Percentiles rank a stretch among this genome's conserved stretches.
phyloP scores from a whole-genome alignment of 2,329 filamentous ascomycete species.

The Emmonsia crescens region DNA sequence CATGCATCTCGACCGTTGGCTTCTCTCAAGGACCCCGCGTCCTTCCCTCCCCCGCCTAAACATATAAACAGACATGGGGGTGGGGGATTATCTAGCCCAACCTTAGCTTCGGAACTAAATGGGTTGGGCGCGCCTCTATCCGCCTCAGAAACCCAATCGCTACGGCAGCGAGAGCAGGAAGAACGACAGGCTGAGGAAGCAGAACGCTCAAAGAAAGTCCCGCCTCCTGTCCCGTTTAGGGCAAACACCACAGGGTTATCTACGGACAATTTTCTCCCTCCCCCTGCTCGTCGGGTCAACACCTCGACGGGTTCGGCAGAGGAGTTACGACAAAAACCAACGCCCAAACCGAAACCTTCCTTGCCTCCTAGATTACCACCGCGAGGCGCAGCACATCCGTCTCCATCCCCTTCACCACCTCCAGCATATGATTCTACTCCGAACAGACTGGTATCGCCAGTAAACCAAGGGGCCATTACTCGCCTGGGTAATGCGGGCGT shows the following conservation, averaged over 20 bases:
- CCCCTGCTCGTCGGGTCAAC: constrained; percentile 46
- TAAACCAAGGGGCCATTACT: constrained; percentile 51
- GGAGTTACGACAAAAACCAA: constrained; percentile 17
- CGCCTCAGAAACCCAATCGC: constrained; percentile 25
- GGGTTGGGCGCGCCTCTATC: constrained; percentile 36
- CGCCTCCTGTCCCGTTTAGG: constrained; percentile 55
- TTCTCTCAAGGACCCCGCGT: constrained; percentile 61
- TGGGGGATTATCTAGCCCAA: constrained; percentile 35
- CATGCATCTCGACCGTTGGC: constrained; percentile 55
- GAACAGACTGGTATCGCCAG: constrained; percentile 15
- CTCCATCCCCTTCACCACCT: constrained; percentile 34
- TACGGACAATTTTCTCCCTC: constrained; percentile 58
- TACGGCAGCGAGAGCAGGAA: constrained; percentile 21
- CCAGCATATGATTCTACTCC: constrained; percentile 37
- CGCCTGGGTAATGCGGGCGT: constrained; percentile 65
- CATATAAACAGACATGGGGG: constrained; percentile 43
- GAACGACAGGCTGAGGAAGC: constrained; percentile 19
- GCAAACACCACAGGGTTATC: constrained; percentile 60
- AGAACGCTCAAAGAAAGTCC: constrained; percentile 30
- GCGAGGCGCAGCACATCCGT: constrained; percentile 46
- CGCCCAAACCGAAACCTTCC: constrained; percentile 39
- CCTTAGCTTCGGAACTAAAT: constrained; percentile 29
- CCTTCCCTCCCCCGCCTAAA: constrained; percentile 73
- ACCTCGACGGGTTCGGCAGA: constrained; percentile 16
- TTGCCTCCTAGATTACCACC: constrained; percentile 63